phyloP scores from a whole-genome alignment of 305 asterid species.

The Fraxinus albicans region DNA sequence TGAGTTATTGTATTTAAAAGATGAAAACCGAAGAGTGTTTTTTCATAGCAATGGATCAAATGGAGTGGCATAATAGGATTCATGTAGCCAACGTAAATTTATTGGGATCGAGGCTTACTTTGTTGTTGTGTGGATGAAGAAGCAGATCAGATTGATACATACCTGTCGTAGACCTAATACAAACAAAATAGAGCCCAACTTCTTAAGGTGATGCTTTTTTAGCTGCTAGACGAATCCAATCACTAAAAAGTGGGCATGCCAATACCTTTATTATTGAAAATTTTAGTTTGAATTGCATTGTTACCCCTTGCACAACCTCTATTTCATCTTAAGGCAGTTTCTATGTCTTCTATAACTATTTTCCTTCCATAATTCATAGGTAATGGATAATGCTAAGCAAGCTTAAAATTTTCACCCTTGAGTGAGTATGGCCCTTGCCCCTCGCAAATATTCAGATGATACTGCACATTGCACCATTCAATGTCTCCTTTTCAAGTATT shows the following conservation, averaged over 20 bases:
- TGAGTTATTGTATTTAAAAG: neutral
- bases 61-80: neutral
- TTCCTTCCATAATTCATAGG: neutral
- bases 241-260: neutral
- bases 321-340: neutral
- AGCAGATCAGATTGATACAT: neutral
- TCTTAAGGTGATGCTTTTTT: neutral
- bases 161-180: neutral
- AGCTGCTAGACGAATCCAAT: neutral
- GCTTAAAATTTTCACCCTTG: neutral
- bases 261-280: neutral
- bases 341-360: neutral
- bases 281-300: neutral
- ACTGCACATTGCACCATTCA: neutral
- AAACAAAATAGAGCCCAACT: neutral
- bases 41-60: neutral
- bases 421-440: neutral
- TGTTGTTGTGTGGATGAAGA: neutral
- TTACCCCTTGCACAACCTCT: neutral
- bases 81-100: neutral
- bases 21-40: neutral
- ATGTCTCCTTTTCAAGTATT: neutral
- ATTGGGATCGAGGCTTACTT: neutral
- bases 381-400: neutral
- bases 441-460: neutral